These are phyloP conservation scores for Rhododendron molle DNA, from an alignment of 148 eudicot species.

Conservation along the genomic window DNA sequence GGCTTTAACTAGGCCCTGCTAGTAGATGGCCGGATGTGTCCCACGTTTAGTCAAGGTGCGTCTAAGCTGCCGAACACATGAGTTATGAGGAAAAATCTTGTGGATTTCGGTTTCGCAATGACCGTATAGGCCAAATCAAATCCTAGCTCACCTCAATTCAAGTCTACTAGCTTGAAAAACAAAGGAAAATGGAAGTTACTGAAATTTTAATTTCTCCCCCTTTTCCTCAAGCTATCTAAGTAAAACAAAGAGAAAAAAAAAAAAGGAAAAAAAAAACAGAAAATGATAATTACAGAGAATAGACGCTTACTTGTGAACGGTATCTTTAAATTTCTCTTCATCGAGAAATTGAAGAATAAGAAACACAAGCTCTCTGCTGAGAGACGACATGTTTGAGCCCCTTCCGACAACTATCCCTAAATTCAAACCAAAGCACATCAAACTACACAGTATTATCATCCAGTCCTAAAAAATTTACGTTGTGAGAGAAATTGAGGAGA, in stretches of 20 bases:
- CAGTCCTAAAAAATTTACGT: neutral
- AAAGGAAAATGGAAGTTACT: neutral
- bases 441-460: neutral
- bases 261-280: neutral
- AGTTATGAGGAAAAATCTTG: neutral
- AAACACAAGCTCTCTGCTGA: conserved; percentile 86
- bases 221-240: neutral
- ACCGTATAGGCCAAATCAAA: neutral
- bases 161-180: neutral
- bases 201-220: neutral
- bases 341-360: conserved; percentile 95
- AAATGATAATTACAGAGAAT: conserved; percentile 1
- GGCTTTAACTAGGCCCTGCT: neutral
- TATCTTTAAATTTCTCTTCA: conserved; percentile 86
- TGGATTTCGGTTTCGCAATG: neutral
- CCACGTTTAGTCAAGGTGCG: neutral
- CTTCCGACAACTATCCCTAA: conserved; percentile 28
- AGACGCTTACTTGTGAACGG: conserved; percentile 63
- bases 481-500: neutral
- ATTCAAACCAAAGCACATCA: neutral
- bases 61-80: neutral
- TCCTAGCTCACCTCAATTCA: neutral
- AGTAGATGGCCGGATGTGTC: neutral
- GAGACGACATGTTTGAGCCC: conserved; percentile 65
- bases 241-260: neutral